Conservation (phyloP, 2,329 filamentous ascomycete species). For the Phaeosphaeriaceae sp. region DNA sequence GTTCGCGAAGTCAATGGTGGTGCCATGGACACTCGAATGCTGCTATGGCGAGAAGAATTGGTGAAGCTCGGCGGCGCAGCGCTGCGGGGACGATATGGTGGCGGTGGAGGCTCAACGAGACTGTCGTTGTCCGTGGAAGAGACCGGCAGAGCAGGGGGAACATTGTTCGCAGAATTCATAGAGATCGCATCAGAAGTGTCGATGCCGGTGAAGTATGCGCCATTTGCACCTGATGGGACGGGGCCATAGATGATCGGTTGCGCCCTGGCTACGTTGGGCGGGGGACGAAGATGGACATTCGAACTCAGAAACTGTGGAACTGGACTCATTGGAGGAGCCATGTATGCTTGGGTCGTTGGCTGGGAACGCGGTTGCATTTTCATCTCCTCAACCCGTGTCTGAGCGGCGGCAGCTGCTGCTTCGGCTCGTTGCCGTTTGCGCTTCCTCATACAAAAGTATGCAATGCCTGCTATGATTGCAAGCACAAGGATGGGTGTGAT, state of each 20-base stretch:
- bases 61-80: slow-evolving; percentile 35
- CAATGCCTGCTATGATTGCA: slow-evolving; percentile 26
- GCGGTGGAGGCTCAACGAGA: slow-evolving; percentile 39
- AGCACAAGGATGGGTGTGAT: slow-evolving; percentile 33
- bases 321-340: slow-evolving; percentile 24
- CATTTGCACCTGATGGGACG: slow-evolving; percentile 36
- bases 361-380: slow-evolving; percentile 27
- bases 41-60: slow-evolving; percentile 41
- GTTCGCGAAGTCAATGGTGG: slow-evolving; percentile 25
- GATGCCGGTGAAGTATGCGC: slow-evolving; percentile 47
- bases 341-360: slow-evolving; percentile 18
- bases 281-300: slow-evolving; percentile 23
- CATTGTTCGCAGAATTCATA: slow-evolving; percentile 28
- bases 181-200: slow-evolving; percentile 48
- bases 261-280: slow-evolving; percentile 18
- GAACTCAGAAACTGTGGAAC: slow-evolving; percentile 23
- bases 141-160: slow-evolving; percentile 29
- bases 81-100: slow-evolving; percentile 46
- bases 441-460: slow-evolving; percentile 39
- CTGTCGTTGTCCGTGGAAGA: slow-evolving; percentile 39
- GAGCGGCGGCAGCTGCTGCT: slow-evolving; percentile 9
- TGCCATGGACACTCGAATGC: slow-evolving; percentile 26
- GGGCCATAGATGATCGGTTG: slow-evolving; percentile 46
- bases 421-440: slow-evolving; percentile 30
- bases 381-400: slow-evolving; percentile 31